Evolutionary conservation across 768 basidiomycete species (phyloP).

Genomic region (Suillus subluteus): DNA sequence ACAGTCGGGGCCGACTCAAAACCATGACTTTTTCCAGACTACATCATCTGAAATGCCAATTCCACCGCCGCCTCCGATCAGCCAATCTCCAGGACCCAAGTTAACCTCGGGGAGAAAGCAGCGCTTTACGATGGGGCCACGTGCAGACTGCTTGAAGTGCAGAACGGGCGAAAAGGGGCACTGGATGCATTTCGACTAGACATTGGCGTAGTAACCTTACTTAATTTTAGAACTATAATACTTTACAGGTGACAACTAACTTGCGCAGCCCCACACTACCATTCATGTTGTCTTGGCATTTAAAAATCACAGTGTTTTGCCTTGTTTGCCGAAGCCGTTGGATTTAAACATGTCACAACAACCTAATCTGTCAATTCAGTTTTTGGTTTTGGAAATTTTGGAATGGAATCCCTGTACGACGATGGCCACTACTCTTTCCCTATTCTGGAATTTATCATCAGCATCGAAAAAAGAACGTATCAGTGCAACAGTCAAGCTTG

Average conservation of each 20-base stretch:
- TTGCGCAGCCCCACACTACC: background rate
- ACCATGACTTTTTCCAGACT: background rate
- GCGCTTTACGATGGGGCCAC: slow-evolving; percentile 72
- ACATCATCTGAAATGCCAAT: background rate
- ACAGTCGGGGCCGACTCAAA: background rate
- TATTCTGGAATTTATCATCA: slow-evolving; percentile 94
- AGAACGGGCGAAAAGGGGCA: slow-evolving; percentile 69
- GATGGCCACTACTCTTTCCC: slow-evolving; percentile 87
- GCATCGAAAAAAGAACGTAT: slow-evolving; percentile 77
- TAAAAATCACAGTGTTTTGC: background rate
- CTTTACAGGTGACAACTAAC: background rate
- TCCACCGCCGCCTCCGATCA: background rate
- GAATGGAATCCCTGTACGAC: background rate
- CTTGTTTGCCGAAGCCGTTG: background rate
- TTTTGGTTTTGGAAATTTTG: slow-evolving; percentile 13
- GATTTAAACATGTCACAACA: slow-evolving; percentile 33
- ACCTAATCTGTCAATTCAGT: slow-evolving; percentile 19
- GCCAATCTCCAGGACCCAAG: background rate
- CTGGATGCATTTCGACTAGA: slow-evolving; percentile 65
- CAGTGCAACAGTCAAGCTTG: slow-evolving; percentile 83
- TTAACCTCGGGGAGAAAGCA: slow-evolving; percentile 38
- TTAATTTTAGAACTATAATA: slow-evolving; percentile 2
- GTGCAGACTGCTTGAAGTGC: slow-evolving; percentile 71
- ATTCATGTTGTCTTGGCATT: background rate
- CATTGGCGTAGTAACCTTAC: background rate